Evolutionary conservation across 768 basidiomycete genomes (phyloP), one percentile per base, ranked within the genome.

Genomic region (Xerocomellus intermedius): DNA sequence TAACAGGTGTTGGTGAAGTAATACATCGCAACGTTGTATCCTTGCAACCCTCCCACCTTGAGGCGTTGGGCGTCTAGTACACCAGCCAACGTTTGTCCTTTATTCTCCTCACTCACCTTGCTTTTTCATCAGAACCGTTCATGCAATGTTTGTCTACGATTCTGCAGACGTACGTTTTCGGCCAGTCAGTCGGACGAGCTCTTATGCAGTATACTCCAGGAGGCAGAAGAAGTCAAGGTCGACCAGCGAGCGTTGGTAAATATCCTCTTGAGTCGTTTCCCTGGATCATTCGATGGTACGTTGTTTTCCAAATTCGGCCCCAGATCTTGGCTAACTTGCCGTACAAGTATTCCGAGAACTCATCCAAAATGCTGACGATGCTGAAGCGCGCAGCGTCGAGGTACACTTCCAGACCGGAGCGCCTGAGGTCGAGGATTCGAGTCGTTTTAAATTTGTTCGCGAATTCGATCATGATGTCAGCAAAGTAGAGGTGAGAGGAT

Each of bases 281-380:
- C 61, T 28, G 59, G 59, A 32, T 6, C 33, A 5, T 60, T 60
- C 28, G 59, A 60, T 28, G 37, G 60, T 54, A 5, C 4, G 26
- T 24, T 30, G 4, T 36, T 26, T 41, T 36, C 2, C n/a, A 1
- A 28, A 8, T 13, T 6, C 3, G n/a, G 4, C n/a, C n/a, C n/a
- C n/a, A n/a, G n/a, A 8, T 21, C 35, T 22, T 37, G 5, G 22
- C 58, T 63, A 9, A 54, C 24, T 14, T 14, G 13, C 14, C 10
- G 2, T 7, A 8, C 26, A 38, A 71, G 79, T 82, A 33, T 77
- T 79, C 50, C 67, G 83, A 48, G 83, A 83, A 60, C 69, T 84
- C 16, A 64, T 83, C 13, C 82, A 83, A 63, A 84, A 84, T 64
- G 79, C 82, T 16, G 81, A 82, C 56, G 81, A 82, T 68, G 81